These are phyloP conservation scores for Angophora floribunda DNA, from an alignment of 345 rosid species.

Conservation along the genomic window DNA sequence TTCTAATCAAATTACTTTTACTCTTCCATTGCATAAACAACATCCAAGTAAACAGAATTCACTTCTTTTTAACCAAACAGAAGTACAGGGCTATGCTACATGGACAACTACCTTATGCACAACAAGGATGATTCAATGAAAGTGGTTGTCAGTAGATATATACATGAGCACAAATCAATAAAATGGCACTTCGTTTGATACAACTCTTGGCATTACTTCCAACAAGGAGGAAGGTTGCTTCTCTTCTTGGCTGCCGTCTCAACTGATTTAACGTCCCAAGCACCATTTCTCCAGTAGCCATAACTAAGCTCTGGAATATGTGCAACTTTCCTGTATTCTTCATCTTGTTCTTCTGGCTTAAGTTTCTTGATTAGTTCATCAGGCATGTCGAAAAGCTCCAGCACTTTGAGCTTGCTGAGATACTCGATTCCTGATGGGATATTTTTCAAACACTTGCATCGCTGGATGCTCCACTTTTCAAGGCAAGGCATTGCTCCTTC, in stretches of 20 bases:
- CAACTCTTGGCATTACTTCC: not conserved
- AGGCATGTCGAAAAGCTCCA: slow-evolving; percentile 13
- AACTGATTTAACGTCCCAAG: not conserved
- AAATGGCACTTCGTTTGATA: not conserved
- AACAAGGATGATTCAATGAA: not conserved
- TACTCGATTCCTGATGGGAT: slow-evolving; percentile 16
- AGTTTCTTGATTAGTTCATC: slow-evolving; percentile 4
- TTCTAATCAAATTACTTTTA: not conserved
- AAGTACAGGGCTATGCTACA: not conserved
- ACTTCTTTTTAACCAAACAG: not conserved
- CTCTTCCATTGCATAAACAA: not conserved
- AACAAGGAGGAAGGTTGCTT: not conserved
- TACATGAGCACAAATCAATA: not conserved
- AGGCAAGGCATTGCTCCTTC: slow-evolving; percentile 11
- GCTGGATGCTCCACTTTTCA: slow-evolving; percentile 3
- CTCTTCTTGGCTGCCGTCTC: not conserved
- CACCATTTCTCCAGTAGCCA: not conserved
- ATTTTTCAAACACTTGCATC: not conserved
- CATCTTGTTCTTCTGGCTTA: not conserved
- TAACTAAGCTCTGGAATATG: not conserved
- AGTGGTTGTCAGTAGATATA: not conserved
- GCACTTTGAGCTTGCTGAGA: slow-evolving; percentile 6
- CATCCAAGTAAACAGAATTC: not conserved
- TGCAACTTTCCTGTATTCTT: not conserved
- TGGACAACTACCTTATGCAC: not conserved